Base-by-base conservation (phyloP, 2,329 filamentous ascomycete genomes). In the Aspergillus latus region DNA sequence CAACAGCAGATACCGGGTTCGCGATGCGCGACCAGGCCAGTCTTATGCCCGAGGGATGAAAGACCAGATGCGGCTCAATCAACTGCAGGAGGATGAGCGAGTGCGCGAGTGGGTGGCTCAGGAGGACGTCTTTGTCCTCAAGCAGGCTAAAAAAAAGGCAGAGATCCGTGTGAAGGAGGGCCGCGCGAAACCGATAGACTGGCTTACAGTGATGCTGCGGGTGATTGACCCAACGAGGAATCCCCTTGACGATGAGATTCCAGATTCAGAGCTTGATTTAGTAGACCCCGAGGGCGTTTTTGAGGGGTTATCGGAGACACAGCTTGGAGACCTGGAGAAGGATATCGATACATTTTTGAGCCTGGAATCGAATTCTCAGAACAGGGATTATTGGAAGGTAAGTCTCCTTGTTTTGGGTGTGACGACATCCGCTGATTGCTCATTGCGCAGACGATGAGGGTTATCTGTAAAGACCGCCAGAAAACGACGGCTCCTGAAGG, bases 141-240 rank as follows among this genome's bases (percentile, higher is more conserved):
- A 92, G 74, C 94, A 99, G 76, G 89, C 93, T 46, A 99, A 97
- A 81, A 97, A 95, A 80, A 97, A 97, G 79, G 93, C 94, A 42
- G 90, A 92, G 62, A 95, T 99, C 64, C 88, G 94, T 40, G 92
- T 97, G 45, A 90, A 92, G 65, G 92, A 95, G 73, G 89, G 89
- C 9, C 86, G 95, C 64, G 92, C 93, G 54, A 92, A 91, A 69
- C 89, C 93, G 8, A 93, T 97, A 67, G 94, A 99, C 76, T 92
- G 90, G 81, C 83, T 99, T 45, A 91, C 92, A 1, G 94, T 97
- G 68, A 95, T 90, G 59, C 78, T 99, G 61, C 87, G 91, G 63
- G 90, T 93, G 61, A 87, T 97, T 62, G 94, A 99, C 71, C 82
- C 87, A 30, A 90, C 92, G 48, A 87, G 88, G 66, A 88, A 95